phyloP scores from a whole-genome alignment of 805 yeast genomes.

The Metschnikowia lochheadii region DNA sequence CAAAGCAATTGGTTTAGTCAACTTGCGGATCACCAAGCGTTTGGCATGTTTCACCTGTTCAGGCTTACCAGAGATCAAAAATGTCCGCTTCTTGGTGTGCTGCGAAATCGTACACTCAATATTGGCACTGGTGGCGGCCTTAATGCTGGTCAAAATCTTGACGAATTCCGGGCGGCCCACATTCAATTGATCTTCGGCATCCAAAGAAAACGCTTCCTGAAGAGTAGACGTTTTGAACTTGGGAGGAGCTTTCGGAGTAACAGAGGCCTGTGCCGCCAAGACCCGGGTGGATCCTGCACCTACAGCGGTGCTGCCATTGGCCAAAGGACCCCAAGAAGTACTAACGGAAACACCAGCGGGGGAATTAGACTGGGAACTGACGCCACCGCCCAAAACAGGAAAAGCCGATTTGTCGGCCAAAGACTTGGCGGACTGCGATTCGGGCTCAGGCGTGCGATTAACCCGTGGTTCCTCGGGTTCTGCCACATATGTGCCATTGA shows the following conservation, averaged over 20 bases:
- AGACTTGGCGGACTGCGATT: constrained; percentile 30
- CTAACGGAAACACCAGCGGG: constrained; percentile 19
- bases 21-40: constrained; percentile 66
- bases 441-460: constrained; percentile 5
- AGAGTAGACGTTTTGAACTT: constrained; percentile 50
- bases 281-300: constrained; percentile 14
- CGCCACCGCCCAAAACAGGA: constrained; percentile 59
- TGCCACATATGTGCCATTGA: constrained; percentile 23
- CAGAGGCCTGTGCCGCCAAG: constrained; percentile 6
- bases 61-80: constrained; percentile 73
- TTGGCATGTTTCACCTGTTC: constrained; percentile 65
- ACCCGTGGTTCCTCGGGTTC: constrained; percentile 3
- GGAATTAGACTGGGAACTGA: constrained; percentile 13
- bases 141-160: constrained; percentile 60
- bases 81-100: constrained; percentile 73
- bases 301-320: constrained; percentile 20
- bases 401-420: constrained; percentile 54
- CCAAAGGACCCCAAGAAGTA: constrained; percentile 40
- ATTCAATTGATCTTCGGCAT: constrained; percentile 61
- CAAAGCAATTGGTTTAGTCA: constrained; percentile 68
- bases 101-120: constrained; percentile 81
- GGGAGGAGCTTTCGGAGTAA: constrained; percentile 11
- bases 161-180: constrained; percentile 62
- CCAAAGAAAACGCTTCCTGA: constrained; percentile 77
- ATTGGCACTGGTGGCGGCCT: constrained; percentile 56